Conservation (phyloP, 1,284 basidiomycete genomes). For the Melanopsichium pennsylvanicum region DNA sequence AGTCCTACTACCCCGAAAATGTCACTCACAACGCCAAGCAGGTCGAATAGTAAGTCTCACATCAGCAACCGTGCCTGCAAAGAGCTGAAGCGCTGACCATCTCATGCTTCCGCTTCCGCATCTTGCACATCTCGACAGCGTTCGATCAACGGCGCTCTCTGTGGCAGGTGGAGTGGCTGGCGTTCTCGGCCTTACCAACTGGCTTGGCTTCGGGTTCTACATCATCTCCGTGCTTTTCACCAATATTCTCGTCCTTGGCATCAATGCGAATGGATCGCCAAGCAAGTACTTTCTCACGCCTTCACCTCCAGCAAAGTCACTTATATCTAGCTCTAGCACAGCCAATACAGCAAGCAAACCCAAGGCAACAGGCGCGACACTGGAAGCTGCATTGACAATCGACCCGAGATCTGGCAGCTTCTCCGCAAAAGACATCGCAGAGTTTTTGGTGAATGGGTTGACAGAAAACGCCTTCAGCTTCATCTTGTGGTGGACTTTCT, state of each 20-base stretch:
- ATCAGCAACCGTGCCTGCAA: not conserved
- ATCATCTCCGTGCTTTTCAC: constrained; percentile 46
- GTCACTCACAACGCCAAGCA: constrained; percentile 57
- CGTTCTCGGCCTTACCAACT: constrained; percentile 61
- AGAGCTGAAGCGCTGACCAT: not conserved
- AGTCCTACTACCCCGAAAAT: constrained; percentile 55
- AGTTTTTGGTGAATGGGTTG: constrained; percentile 27
- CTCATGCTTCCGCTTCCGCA: not conserved
- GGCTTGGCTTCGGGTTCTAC: constrained; percentile 60
- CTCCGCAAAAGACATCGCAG: constrained; percentile 10
- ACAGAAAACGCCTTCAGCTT: constrained; percentile 60
- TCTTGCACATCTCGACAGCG: constrained; percentile 16
- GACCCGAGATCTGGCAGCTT: constrained; percentile 32
- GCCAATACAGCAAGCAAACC: constrained; percentile 2
- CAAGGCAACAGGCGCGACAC: not conserved
- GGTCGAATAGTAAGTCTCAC: constrained; percentile 53
- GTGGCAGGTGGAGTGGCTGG: constrained; percentile 57
- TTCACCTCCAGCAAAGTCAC: constrained; percentile 21
- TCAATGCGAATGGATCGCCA: constrained; percentile 42
- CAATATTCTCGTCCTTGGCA: constrained; percentile 45
- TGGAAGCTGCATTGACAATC: constrained; percentile 4
- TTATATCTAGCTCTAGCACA: not conserved
- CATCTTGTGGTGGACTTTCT: constrained; percentile 65
- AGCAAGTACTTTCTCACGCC: constrained; percentile 47
- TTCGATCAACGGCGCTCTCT: constrained; percentile 57